Base-by-base conservation (phyloP, 2,329 filamentous ascomycete genomes). In the Ilyonectria destructans region DNA sequence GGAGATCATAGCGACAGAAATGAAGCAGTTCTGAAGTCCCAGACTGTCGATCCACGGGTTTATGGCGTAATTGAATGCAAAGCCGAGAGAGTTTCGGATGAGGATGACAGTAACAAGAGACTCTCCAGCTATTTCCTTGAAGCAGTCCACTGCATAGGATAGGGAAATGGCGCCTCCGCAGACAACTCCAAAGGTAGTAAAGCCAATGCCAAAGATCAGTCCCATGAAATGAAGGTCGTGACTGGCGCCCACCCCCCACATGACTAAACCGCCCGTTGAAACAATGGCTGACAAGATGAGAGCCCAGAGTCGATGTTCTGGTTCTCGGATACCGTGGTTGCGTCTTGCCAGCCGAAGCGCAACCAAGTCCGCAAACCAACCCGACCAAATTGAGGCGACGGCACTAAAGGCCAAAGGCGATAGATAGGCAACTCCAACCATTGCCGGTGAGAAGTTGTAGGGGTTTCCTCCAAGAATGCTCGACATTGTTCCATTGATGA, bases 231-330 rank as follows among this genome's bases (percentile, higher is more conserved):
- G 80, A 10, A 81, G 66, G 7, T 74, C 49, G 37, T 78, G 75
- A 3, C 72, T 71, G 2, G 80, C 80, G 5, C 85, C 85, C 1
- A 87, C 83, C 37, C 85, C 85, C 85, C 84, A 87, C 4, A 85
- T 69, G 56, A 87, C 81, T 19, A 87, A 77, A 1, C 82, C 83
- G 23, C 76, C 78, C 0, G 81, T 80, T 0, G 83, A 77, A n/a
- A 86, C 69, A 13, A 86, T 37, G 3, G 80, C 68, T 5, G 80
- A 82, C 0, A 80, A 75, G 1, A 76, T 71, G 2, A 78, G 58
- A 3, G 70, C 57, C 80, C 79, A 82, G 4, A 82, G 71, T 1
- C 80, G 71, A 29, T 81, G 77, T 48, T 82, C 80, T 0, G 80
- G 74, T 31, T 82, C 80, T 2, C 74, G 72, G 3, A 82, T 73